Percentiles rank a stretch among this genome's conserved stretches.
These are phyloP conservation scores for Gastrodia elata DNA, from an alignment of 106 monocot genomes.

Conservation along the genomic window DNA sequence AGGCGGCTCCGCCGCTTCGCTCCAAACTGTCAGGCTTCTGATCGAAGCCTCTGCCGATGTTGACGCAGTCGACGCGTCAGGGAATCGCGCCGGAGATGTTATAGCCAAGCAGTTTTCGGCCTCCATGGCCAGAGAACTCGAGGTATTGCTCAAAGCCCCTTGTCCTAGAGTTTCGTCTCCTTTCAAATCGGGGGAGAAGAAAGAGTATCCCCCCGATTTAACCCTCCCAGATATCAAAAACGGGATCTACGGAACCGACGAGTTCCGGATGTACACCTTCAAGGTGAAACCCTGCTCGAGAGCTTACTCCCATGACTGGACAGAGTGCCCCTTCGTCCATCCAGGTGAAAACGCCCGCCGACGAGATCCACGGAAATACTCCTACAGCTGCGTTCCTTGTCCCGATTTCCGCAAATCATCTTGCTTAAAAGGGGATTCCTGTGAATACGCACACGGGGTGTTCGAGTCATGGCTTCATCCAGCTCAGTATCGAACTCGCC, in stretches of 20 bases:
- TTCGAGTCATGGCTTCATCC: conserved; percentile 73
- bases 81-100: conserved; percentile 35
- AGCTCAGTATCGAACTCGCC: conserved; percentile 48
- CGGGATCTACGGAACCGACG: conserved; percentile 63
- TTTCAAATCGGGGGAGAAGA: conserved; percentile 13
- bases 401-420: conserved; percentile 62
- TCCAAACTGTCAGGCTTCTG: conserved; percentile 23
- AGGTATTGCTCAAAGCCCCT: conserved; percentile 19
- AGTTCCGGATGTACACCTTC: conserved; percentile 71
- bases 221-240: conserved; percentile 61
- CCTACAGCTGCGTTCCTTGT: conserved; percentile 64
- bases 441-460: conserved; percentile 72
- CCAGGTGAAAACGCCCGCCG: conserved; percentile 74
- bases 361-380: conserved; percentile 45
- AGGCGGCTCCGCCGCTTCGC: conserved; percentile 25
- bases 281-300: conserved; percentile 65
- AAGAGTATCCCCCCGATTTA: conserved; percentile 44
- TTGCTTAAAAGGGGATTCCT: conserved; percentile 54
- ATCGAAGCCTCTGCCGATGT: conserved; percentile 39
- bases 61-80: conserved; percentile 22
- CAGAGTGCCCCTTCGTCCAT: conserved; percentile 71
- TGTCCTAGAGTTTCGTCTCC: conserved; percentile 17
- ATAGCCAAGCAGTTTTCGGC: conserved; percentile 15
- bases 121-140: conserved; percentile 14
- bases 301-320: conserved; percentile 76